A percentile compares a stretch with the other conserved stretches of the same genome.
Conservation (phyloP, 176 grass and related monocot species). For the Calamus simplicifolius region DNA sequence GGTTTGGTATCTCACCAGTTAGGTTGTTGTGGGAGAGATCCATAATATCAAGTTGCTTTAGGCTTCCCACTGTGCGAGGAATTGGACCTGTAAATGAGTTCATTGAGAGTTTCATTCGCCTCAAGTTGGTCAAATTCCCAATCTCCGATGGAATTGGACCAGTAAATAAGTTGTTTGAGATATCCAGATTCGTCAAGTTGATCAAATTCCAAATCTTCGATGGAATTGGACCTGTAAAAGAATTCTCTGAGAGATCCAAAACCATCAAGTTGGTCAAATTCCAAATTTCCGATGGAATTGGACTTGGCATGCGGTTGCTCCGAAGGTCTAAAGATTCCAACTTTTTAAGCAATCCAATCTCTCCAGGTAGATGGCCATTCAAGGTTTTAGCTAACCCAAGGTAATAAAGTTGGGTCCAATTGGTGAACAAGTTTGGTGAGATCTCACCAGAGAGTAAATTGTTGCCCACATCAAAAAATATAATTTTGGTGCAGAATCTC, state of each 20-base stretch:
- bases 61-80: not conserved
- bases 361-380: too few relatives aligned
- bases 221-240: constrained; percentile 29
- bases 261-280: constrained; percentile 11
- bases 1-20: constrained; percentile 12
- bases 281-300: constrained; percentile 28
- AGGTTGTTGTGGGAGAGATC: constrained; percentile 1
- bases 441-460: not conserved
- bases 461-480: not conserved
- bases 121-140: not conserved
- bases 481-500: too few relatives aligned
- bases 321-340: too few relatives aligned
- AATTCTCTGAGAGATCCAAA: constrained; percentile 22
- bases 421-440: not conserved
- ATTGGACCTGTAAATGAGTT: not conserved
- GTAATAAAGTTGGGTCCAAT: not conserved
- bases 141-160: constrained; percentile 2
- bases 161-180: not conserved
- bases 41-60: not conserved
- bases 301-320: too few relatives aligned
- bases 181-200: not conserved
- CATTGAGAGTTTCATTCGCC: not conserved
- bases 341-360: too few relatives aligned
- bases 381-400: not conserved
- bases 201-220: constrained; percentile 2